phyloP scores from a whole-genome alignment of 2,329 filamentous ascomycete genomes.

The Xylariomycetidae sp. region DNA sequence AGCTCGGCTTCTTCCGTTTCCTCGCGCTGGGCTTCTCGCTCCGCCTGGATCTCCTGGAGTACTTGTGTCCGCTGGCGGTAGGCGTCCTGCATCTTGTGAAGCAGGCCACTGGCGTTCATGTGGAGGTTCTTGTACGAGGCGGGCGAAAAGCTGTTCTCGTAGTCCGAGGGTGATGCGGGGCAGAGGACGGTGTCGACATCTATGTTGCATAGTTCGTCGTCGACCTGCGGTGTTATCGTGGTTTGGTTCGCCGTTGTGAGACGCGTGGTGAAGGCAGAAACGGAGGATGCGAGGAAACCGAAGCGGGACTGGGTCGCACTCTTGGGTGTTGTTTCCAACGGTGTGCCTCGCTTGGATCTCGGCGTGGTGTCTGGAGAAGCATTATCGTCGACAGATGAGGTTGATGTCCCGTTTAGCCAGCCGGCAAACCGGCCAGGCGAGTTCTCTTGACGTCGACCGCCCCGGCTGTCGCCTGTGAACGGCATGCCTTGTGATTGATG shows the following conservation, averaged over 20 bases:
- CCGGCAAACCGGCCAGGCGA: slow-evolving; percentile 25
- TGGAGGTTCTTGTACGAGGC: slow-evolving; percentile 59
- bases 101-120: slow-evolving; percentile 49
- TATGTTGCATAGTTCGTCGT: slow-evolving; percentile 52
- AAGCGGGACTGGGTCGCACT: slow-evolving; percentile 35
- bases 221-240: slow-evolving; percentile 20
- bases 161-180: slow-evolving; percentile 36
- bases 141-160: slow-evolving; percentile 49
- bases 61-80: slow-evolving; percentile 50
- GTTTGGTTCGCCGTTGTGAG: slow-evolving; percentile 23
- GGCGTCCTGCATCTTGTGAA: slow-evolving; percentile 53
- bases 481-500: slow-evolving; percentile 32
- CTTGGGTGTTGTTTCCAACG: slow-evolving; percentile 28
- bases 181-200: slow-evolving; percentile 53
- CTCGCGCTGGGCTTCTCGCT: slow-evolving; percentile 49
- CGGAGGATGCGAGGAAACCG: slow-evolving; percentile 41
- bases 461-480: slow-evolving; percentile 36
- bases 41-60: slow-evolving; percentile 47
- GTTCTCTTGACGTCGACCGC: slow-evolving; percentile 19
- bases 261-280: slow-evolving; percentile 39
- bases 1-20: slow-evolving; percentile 53
- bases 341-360: slow-evolving; percentile 22
- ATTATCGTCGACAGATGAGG: slow-evolving; percentile 17
- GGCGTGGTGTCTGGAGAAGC: slow-evolving; percentile 29
- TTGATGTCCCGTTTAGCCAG: slow-evolving; percentile 28